These are phyloP conservation scores for Botrytis deweyae DNA, from an alignment of 2,329 filamentous ascomycete genomes.

Conservation along the genomic window DNA sequence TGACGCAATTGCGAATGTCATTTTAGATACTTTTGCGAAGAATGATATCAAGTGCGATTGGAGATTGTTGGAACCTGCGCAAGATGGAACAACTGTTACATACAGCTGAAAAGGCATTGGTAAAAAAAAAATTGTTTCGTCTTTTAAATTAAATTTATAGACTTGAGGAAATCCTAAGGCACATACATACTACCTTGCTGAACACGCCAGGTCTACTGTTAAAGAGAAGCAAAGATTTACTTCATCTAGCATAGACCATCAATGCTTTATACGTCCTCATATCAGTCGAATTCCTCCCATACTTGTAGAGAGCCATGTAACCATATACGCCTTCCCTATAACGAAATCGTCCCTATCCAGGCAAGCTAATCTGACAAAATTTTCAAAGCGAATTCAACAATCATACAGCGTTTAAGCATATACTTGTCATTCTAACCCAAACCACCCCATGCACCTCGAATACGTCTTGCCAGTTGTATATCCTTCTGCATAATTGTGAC, in stretches of 20 bases:
- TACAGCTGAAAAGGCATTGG: constrained; percentile 30
- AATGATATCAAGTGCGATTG: constrained; percentile 78
- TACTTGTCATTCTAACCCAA: constrained; percentile 45
- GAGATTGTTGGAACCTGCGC: constrained; percentile 84
- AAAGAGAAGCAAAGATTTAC: background rate
- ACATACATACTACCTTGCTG: constrained; percentile 2
- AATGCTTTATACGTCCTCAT: background rate
- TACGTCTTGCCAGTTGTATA: constrained; percentile 84
- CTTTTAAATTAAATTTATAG: background rate
- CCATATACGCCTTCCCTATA: constrained; percentile 10
- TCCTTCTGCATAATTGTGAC: constrained; percentile 99
- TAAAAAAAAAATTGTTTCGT: background rate
- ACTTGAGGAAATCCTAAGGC: background rate
- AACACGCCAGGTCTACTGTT: background rate
- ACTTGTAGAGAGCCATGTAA: constrained; percentile 2
- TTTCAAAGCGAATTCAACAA: constrained; percentile 4
- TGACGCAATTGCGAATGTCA: constrained; percentile 76
- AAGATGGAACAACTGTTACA: constrained; percentile 51
- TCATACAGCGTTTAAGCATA: background rate
- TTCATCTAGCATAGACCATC: background rate
- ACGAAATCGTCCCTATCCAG: background rate
- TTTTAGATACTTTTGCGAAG: constrained; percentile 70
- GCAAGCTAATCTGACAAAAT: constrained; percentile 6
- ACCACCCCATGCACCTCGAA: constrained; percentile 76
- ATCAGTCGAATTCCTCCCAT: constrained; percentile 3